Base-by-base conservation (phyloP, 169 alveolate genomes). In the Cystoisospora suis region DNA sequence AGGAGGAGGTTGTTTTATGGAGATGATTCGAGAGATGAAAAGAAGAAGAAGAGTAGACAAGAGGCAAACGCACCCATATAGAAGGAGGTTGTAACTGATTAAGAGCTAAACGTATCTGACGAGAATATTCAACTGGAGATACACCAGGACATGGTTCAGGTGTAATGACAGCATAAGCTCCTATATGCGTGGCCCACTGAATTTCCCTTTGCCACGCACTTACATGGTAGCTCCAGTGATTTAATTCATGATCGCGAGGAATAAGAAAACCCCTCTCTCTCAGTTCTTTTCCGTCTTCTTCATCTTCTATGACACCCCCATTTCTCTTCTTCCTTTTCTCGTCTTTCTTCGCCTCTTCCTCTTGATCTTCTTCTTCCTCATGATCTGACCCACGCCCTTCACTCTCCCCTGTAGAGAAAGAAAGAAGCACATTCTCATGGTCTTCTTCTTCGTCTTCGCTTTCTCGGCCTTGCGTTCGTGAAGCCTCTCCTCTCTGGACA, bases 61-160 rank as follows among this genome's bases (percentile, higher is more conserved):
- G 75, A 34, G 91, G 91, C 77, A 69, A 58, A 32, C 75, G 85
- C 56, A 86, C 44, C 91, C 90, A 86, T 45, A 86, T 36, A 5
- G 83, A 46, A 32, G 90, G 90, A 23, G 90, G 90, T 83, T 86
- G 90, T 83, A 86, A 83, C 90, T 86, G 90, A 40, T 34, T 12
- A 29, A 86, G 70, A 65, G 53, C 83, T 36, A 53, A 46, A 3
- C 56, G 6, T 34, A 72, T 46, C 56, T 38, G 83, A 17, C 83
- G 38, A n/a, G 58, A 29, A 53, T 72, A 72, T 38, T 72, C 83
- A 36, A 72, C 27, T 1, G 83, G 83, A 1, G 32, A 29, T 17
- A 23, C 46, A 29, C 53, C 83, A 0, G 83, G 56, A 17, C 3
- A 3, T 38, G 83, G 83, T 29, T 4, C 56, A 32, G 83, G 83